Evolutionary conservation across 805 yeast genomes (phyloP), one percentile per base, ranked within the genome.

Genomic region (Teunomyces aglyptinius): DNA sequence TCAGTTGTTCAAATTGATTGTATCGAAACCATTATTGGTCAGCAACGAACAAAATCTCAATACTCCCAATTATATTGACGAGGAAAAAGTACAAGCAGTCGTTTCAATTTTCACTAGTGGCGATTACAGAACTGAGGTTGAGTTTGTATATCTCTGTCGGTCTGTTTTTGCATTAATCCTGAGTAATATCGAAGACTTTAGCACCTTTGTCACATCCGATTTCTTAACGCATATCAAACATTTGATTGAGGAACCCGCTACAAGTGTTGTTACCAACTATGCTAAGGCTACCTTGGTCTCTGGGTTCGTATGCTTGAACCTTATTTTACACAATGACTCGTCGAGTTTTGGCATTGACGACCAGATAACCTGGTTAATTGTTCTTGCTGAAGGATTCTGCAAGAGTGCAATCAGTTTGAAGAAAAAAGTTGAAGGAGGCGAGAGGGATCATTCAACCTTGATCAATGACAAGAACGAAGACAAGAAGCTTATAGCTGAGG

Each of bases 151-250:
- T 24, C 60, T 78, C 36, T 70, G 47, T 53, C 54, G 79, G 47
- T 67, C 76, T 10, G 48, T 68, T 12, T 61, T 71, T 26, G 75
- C 77, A 1, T 66, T 78, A 46, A 61, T 72, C 16, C 68, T 70
- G n/a, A 71, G 79, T 42, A 78, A 78, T 51, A 64, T 76, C 8
- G 83, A 79, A 44, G 82, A 78, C 45, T 75, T 76, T 48, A 75
- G 80, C 20, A 63, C 55, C 13, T 60, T 69, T 41, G 64, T 63
- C 5, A 56, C 65, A 28, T 52, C 62, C 2, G 75, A 66, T 22
- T 63, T 72, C 43, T 46, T 67, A 34, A 49, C 40, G 4, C 47
- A 51, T 24, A 54, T 72, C 13, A 58, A 57, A 46, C 45, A 48
- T 16, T 55, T 71, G 32, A 62, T 72, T 29, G 57, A 54, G 28